phyloP scores from a whole-genome alignment of 1,284 basidiomycete species.

The Vanrija humicola region DNA sequence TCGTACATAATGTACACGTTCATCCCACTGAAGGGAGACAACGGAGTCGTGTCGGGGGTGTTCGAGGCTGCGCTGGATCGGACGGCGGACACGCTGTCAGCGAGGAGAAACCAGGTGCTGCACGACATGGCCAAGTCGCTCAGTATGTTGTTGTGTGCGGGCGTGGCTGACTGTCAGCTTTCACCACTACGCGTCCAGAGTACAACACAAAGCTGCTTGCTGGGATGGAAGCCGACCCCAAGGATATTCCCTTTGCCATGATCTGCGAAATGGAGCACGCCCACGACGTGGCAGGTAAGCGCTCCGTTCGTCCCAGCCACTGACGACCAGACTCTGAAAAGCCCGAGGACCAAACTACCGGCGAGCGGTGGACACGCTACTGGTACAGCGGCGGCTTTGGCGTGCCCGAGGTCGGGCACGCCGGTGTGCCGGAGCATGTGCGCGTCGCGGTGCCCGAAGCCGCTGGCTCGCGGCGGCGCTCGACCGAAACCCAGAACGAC shows the following conservation, averaged over 20 bases:
- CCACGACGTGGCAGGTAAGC: neutral
- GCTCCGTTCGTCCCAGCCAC: neutral
- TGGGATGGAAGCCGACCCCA: slow-evolving; percentile 28
- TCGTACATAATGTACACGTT: too few relatives aligned
- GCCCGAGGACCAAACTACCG: neutral
- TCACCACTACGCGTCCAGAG: slow-evolving; percentile 34
- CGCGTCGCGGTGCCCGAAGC: neutral
- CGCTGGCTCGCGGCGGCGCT: neutral
- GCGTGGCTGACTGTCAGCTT: slow-evolving; percentile 13
- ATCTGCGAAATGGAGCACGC: slow-evolving; percentile 34
- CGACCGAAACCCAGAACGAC: neutral
- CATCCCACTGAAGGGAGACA: neutral
- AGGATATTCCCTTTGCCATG: slow-evolving; percentile 41
- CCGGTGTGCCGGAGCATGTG: slow-evolving; percentile 18
- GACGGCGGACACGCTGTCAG: slow-evolving; percentile 28
- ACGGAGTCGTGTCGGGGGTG: slow-evolving; percentile 24
- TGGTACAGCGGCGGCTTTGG: slow-evolving; percentile 30
- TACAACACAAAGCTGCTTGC: slow-evolving; percentile 38
- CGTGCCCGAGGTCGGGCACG: slow-evolving; percentile 33
- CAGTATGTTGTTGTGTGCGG: slow-evolving; percentile 18
- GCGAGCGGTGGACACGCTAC: neutral
- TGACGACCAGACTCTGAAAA: too few relatives aligned
- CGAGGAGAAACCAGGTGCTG: slow-evolving; percentile 26
- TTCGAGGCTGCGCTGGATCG: slow-evolving; percentile 42
- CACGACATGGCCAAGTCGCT: slow-evolving; percentile 39